Percentiles rank a stretch among this genome's conserved stretches.
phyloP scores from a whole-genome alignment of 2,329 filamentous ascomycete species.

The Metarhizium anisopliae region DNA sequence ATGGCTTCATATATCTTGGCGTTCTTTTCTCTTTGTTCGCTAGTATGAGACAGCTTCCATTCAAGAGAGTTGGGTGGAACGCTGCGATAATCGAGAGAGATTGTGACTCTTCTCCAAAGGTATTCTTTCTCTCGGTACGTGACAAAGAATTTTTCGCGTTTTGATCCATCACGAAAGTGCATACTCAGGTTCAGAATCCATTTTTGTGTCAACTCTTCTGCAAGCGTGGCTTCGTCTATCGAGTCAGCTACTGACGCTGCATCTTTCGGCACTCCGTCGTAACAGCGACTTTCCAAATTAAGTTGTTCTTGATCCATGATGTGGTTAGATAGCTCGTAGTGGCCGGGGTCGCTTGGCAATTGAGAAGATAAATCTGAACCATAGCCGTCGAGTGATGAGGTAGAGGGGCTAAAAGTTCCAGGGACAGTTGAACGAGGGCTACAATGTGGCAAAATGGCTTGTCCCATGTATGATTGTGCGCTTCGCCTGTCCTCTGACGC shows the following conservation, averaged over 20 bases:
- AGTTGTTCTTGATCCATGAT: not conserved
- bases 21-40: slow-evolving; percentile 86
- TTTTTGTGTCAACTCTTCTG: slow-evolving; percentile 72
- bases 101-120: slow-evolving; percentile 78
- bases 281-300: not conserved
- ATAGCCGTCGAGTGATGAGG: not conserved
- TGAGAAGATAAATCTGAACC: not conserved
- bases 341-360: not conserved
- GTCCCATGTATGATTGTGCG: not conserved
- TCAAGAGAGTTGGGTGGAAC: slow-evolving; percentile 77
- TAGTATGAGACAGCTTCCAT: slow-evolving; percentile 65
- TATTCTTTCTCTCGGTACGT: slow-evolving; percentile 78
- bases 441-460: slow-evolving; percentile 9
- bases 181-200: slow-evolving; percentile 98
- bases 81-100: slow-evolving; percentile 86
- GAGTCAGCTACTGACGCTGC: slow-evolving; percentile 40
- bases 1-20: slow-evolving; percentile 91
- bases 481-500: slow-evolving; percentile 52
- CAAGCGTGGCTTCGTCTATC: slow-evolving; percentile 55
- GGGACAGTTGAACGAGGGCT: slow-evolving; percentile 40
- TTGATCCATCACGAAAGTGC: slow-evolving; percentile 91
- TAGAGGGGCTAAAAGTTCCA: slow-evolving; percentile 25
- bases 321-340: not conserved
- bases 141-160: slow-evolving; percentile 95
- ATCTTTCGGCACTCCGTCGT: slow-evolving; percentile 21